These are phyloP conservation scores for Aegilops umbellulata DNA, from an alignment of 176 grass and related monocot species.

Conservation along the genomic window DNA sequence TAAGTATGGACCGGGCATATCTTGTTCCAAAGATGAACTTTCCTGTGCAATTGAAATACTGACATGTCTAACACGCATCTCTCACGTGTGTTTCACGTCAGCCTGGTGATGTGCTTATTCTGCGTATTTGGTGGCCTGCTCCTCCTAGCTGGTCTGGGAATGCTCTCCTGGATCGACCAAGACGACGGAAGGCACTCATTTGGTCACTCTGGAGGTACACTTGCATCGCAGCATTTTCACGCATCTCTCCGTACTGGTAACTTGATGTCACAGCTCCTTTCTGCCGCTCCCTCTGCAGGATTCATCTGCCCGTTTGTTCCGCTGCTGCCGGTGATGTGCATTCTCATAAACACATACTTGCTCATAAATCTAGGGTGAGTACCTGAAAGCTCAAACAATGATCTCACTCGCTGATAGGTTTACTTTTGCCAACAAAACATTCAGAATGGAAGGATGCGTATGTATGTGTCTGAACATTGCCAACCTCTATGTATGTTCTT, in stretches of 20 bases:
- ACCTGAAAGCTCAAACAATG: no score
- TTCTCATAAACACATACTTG: constrained; percentile 76
- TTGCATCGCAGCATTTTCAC: neutral
- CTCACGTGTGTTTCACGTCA: neutral
- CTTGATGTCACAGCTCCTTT: neutral
- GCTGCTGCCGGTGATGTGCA: constrained; percentile 60
- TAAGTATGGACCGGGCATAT: constrained; percentile 33
- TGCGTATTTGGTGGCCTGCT: constrained; percentile 65
- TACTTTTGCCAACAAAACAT: neutral
- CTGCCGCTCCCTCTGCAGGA: constrained; percentile 31
- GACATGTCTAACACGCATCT: constrained; percentile 7
- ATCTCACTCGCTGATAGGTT: neutral
- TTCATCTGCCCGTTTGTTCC: constrained; percentile 79
- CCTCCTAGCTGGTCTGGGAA: constrained; percentile 44
- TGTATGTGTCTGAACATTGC: constrained; percentile 4
- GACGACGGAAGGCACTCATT: constrained; percentile 60
- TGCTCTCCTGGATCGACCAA: constrained; percentile 82
- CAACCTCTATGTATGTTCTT: neutral
- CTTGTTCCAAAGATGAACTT: no score
- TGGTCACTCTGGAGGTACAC: constrained; percentile 76
- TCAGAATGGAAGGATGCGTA: neutral
- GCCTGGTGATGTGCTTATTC: constrained; percentile 26
- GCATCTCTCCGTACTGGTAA: neutral
- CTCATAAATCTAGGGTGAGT: constrained; percentile 72
- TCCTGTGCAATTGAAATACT: neutral